Evolutionary conservation across 2,329 filamentous ascomycete species (phyloP).

Genomic region (Pseudogymnoascus sp.): DNA sequence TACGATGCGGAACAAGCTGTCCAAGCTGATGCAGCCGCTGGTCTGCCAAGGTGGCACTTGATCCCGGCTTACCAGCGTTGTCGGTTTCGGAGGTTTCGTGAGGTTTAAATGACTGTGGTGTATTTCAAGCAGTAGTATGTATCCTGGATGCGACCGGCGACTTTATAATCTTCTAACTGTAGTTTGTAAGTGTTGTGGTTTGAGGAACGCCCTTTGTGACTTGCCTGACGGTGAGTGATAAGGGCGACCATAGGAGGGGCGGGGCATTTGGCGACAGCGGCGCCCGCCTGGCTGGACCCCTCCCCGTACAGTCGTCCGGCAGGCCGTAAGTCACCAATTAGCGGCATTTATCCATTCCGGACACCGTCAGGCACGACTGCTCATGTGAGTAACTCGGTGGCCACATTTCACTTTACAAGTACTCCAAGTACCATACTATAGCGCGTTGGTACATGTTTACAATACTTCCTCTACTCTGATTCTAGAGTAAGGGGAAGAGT

Average conservation of each 20-base stretch:
- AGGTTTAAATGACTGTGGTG: neutral
- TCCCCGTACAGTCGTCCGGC: neutral
- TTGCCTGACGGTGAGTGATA: neutral
- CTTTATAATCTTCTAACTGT: neutral
- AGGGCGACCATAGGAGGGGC: constrained; percentile 1
- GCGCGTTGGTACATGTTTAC: neutral
- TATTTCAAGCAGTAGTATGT: neutral
- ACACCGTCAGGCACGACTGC: constrained; percentile 1
- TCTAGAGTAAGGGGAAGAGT: neutral
- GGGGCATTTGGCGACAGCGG: constrained; percentile 6
- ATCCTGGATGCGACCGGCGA: neutral
- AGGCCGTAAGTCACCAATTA: neutral
- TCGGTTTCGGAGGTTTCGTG: neutral
- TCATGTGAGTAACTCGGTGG: constrained; percentile 8
- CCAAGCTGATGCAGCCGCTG: constrained; percentile 5
- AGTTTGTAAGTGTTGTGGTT: constrained; percentile 1
- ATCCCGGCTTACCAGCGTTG: constrained; percentile 4
- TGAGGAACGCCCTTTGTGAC: neutral
- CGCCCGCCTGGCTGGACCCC: constrained; percentile 4
- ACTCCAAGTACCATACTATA: neutral
- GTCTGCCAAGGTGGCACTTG: constrained; percentile 8
- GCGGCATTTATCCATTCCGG: neutral
- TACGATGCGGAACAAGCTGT: neutral
- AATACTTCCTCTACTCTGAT: neutral
- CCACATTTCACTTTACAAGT: neutral